Evolutionary conservation across 192 early-diverging fungal genomes (phyloP), one percentile per base, ranked within the genome.

Genomic region (Backusella australiensis): DNA sequence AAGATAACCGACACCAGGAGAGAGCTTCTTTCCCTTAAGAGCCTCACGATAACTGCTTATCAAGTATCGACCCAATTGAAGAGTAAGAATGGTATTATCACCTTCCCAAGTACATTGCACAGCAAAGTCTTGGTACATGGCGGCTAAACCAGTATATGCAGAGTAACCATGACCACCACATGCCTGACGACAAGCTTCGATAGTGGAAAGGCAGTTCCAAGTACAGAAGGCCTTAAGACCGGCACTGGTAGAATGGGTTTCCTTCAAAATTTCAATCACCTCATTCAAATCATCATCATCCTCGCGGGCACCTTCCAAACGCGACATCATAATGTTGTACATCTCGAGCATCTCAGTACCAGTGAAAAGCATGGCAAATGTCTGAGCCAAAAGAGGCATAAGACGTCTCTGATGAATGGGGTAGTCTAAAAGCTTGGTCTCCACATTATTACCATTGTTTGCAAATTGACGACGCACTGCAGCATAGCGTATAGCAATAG

Each of bases 181-280:
- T n/a, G 94, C 86, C 85, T 96, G 96, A 26, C 96, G 90, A 84
- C 94, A 96, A 80, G 95, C 91, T 82, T 97, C 95, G 69, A 97
- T 97, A 46, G 92, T 94, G 80, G 91, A 91, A 42, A 96, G 87
- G 34, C 92, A 93, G 77, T 91, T 93, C 93, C 95, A 96, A 5
- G 96, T 97, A 82, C 94, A 95, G 78, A 96, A 96, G 52, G 94
- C 94, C 85, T 97, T 97, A 74, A 97, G 87, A 56, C 96, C 96
- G 6, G 94, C 94, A 69, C 90, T 91, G 65, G 96, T 96, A 23
- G 94, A 94, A 77, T 97, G 96, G 15, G 95, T 92, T 80, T 96
- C 95, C 85, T 95, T 96, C 79, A 96, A 89, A 34, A 88, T 87
- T 72, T 93, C 93, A 70, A 96, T 87, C 19, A 91, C 90, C 7